Percentiles rank a stretch among this genome's conserved stretches.
Evolutionary conservation across 2,329 filamentous ascomycete genomes (phyloP).

Genomic region (Alternaria gansuensis): DNA sequence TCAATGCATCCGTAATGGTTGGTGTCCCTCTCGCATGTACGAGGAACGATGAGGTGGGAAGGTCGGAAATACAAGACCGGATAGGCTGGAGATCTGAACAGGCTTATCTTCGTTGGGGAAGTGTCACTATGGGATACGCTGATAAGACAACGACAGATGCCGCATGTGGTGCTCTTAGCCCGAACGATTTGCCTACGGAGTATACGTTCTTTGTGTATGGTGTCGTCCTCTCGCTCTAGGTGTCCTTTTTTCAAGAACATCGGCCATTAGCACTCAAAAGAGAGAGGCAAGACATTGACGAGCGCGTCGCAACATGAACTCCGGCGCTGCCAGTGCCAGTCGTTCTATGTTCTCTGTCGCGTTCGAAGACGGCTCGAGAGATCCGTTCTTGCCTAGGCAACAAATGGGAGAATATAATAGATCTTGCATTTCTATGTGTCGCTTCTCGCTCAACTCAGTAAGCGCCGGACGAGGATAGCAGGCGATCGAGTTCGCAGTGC

Average conservation of each 20-base stretch:
- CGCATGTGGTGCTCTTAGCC: slow-evolving; percentile 5
- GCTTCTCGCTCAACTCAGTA: slow-evolving; percentile 37
- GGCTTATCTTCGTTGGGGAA: slow-evolving; percentile 2
- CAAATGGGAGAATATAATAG: slow-evolving; percentile 26
- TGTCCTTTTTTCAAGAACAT: slow-evolving; percentile 3
- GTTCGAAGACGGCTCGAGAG: slow-evolving; percentile 26
- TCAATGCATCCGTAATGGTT: slow-evolving; percentile 6
- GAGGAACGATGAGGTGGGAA: slow-evolving; percentile 9
- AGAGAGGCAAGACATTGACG: slow-evolving; percentile 25
- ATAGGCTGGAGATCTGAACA: slow-evolving; percentile 1
- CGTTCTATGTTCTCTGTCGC: slow-evolving; percentile 21
- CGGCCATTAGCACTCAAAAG: slow-evolving; percentile 2
- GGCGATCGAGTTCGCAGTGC: slow-evolving; percentile 24
- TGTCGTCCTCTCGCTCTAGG: slow-evolving; percentile 1
- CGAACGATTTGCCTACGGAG: background rate
- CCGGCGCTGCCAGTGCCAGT: slow-evolving; percentile 22
- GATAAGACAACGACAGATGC: slow-evolving; percentile 16
- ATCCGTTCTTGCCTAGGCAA: slow-evolving; percentile 11
- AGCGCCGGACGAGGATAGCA: slow-evolving; percentile 33
- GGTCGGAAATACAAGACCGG: slow-evolving; percentile 6
- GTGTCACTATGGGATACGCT: slow-evolving; percentile 6
- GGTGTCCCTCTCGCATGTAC: background rate
- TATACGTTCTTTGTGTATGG: slow-evolving; percentile 1
- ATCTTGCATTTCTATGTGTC: slow-evolving; percentile 45
- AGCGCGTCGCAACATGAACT: slow-evolving; percentile 22